Base-by-base conservation (phyloP, 495 filamentous ascomycete species). In the Cenococcum geophilum region DNA sequence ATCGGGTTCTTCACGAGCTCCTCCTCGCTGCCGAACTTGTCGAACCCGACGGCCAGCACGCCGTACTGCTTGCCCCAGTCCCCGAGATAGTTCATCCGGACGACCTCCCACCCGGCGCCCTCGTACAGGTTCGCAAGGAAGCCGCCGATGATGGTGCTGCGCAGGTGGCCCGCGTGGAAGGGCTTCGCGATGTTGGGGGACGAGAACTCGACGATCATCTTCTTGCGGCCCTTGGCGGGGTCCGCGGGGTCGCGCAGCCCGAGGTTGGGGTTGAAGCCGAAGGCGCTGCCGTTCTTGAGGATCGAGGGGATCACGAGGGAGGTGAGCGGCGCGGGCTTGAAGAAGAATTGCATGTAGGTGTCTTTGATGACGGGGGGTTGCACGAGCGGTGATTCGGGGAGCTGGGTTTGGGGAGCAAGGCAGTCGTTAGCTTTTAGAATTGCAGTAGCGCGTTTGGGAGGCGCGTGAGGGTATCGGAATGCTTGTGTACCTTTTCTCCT, bases 261-360 rank as follows among this genome's bases (percentile, higher is more conserved):
- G 25, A 65, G 56, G 3, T 52, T 58, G 3, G 67, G 58, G 53
- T 75, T 74, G 59, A 69, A 66, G 20, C 78, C 78, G 65, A 76
- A 81, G 25, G 52, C 35, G 0, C 42, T 37, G 21, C 66, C 62
- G 9, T 72, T 70, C 57, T 76, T 73, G 34, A 72, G 58, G 37
- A 80, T 75, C 55, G 73, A 74, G 12, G 75, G 74, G 5, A 81
- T 40, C 0, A 79, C 59, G 8, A 80, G 56, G 10, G 63, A 64
- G 4, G 73, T 64, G 8, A 80, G 73, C 11, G 73, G 68, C 20
- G 64, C 63, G 4, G 75, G 69, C 8, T 72, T 72, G 78, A 86
- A 86, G 79, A 86, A 92, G 78, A 97, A 97, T 67, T 86, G 84
- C n/a, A 97, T 68, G 69, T 90, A 92, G 52, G 82, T 78, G 56